A percentile compares a stretch with the other conserved stretches of the same genome.
Evolutionary conservation across 2,329 filamentous ascomycete species (phyloP).

Genomic region (Arthroderma sp.): DNA sequence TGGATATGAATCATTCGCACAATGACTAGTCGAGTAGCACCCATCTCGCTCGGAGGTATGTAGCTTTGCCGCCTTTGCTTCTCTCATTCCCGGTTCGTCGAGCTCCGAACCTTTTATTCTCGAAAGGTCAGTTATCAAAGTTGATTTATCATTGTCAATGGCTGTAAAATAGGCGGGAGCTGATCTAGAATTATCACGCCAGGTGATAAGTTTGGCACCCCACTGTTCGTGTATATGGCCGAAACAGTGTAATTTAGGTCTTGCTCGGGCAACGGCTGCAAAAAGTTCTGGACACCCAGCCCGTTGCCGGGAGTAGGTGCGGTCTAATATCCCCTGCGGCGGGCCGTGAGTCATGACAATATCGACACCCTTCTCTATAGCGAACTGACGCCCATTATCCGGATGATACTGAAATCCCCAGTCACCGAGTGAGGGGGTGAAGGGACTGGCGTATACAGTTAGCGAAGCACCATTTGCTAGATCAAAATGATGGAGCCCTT

Average conservation of each 20-base stretch:
- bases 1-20: too few relatives aligned
- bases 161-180: slow-evolving; percentile 36
- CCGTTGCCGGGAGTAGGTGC: slow-evolving; percentile 11
- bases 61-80: background rate
- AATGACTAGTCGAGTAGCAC: background rate
- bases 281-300: slow-evolving; percentile 15
- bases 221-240: slow-evolving; percentile 42
- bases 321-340: slow-evolving; percentile 36
- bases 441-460: slow-evolving; percentile 43
- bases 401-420: slow-evolving; percentile 43
- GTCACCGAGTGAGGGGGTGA: slow-evolving; percentile 36
- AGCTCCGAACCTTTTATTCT: background rate
- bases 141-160: slow-evolving; percentile 35
- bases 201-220: slow-evolving; percentile 44
- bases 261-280: slow-evolving; percentile 20
- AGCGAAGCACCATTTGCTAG: slow-evolving; percentile 41
- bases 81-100: background rate
- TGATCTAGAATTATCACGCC: slow-evolving; percentile 31
- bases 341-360: slow-evolving; percentile 47
- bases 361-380: slow-evolving; percentile 30
- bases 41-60: background rate
- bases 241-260: slow-evolving; percentile 31
- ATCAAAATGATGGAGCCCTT: slow-evolving; percentile 39
- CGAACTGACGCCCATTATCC: slow-evolving; percentile 28
- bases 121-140: slow-evolving; percentile 10